These are phyloP conservation scores for Colletotrichum limetticola DNA, from an alignment of 2,329 filamentous ascomycete species.

Conservation along the genomic window DNA sequence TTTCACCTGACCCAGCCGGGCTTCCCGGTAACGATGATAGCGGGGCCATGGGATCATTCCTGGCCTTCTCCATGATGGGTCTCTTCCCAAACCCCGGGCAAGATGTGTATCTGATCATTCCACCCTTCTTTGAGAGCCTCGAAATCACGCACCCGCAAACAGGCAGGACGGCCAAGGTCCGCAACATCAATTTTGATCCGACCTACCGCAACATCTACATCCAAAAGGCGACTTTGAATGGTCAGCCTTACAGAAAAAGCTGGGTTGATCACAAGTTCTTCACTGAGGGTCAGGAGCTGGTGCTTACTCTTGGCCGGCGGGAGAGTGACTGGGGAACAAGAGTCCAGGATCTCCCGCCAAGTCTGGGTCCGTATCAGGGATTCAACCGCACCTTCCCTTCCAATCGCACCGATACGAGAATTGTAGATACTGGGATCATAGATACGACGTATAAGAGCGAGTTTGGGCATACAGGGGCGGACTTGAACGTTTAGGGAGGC, in stretches of 20 bases:
- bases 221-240: conserved; percentile 72
- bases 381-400: conserved; percentile 39
- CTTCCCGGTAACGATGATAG: conserved; percentile 78
- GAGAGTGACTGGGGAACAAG: conserved; percentile 75
- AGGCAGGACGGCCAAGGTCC: conserved; percentile 68
- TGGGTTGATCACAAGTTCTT: conserved; percentile 79
- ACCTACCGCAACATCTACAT: conserved; percentile 69
- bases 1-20: conserved; percentile 67
- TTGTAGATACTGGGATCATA: neutral
- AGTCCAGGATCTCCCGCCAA: conserved; percentile 71
- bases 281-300: conserved; percentile 70
- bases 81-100: conserved; percentile 76
- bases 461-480: neutral
- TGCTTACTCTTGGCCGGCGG: conserved; percentile 67
- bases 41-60: conserved; percentile 76
- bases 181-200: conserved; percentile 71
- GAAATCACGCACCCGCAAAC: conserved; percentile 68
- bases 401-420: conserved; percentile 7
- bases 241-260: conserved; percentile 68
- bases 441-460: conserved; percentile 9
- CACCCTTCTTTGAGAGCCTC: conserved; percentile 73
- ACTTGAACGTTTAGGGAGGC: neutral
- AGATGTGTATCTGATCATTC: conserved; percentile 76
- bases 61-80: conserved; percentile 75
- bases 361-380: conserved; percentile 52